These are phyloP conservation scores for Candida cerambycidarum DNA, from an alignment of 805 yeast genomes.

Conservation along the genomic window DNA sequence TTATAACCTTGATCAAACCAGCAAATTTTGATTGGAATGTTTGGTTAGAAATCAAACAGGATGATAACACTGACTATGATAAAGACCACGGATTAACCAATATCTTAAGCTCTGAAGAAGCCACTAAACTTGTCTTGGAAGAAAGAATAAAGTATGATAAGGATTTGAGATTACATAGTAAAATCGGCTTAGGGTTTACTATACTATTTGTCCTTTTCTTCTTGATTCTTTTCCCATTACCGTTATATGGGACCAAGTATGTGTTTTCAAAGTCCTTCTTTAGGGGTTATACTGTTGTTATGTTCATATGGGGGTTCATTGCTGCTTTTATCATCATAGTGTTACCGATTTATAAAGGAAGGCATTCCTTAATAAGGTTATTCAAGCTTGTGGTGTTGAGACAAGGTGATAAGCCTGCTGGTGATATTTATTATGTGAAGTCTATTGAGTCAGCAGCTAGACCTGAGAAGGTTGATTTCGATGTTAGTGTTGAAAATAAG, in stretches of 20 bases:
- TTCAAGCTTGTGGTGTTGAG: slow-evolving; percentile 8
- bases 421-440: slow-evolving; percentile 13
- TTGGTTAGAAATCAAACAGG: slow-evolving; percentile 15
- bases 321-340: slow-evolving; percentile 29
- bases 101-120: slow-evolving; percentile 26
- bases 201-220: slow-evolving; percentile 20
- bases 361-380: slow-evolving; percentile 46
- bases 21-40: slow-evolving; percentile 15
- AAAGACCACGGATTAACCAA: slow-evolving; percentile 26
- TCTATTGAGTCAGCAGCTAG: slow-evolving; percentile 8
- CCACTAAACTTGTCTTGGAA: slow-evolving; percentile 24
- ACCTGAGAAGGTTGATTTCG: neutral
- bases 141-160: slow-evolving; percentile 20
- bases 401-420: slow-evolving; percentile 11
- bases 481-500: neutral
- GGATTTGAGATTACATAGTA: slow-evolving; percentile 23
- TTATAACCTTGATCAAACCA: slow-evolving; percentile 13
- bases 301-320: slow-evolving; percentile 25
- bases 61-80: slow-evolving; percentile 23
- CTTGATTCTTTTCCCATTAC: slow-evolving; percentile 22
- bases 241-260: slow-evolving; percentile 64
- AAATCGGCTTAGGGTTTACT: slow-evolving; percentile 24
- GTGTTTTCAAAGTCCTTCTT: slow-evolving; percentile 34
- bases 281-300: slow-evolving; percentile 26
- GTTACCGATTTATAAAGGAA: slow-evolving; percentile 70